Evolutionary conservation across 345 rosid genomes (phyloP).

Genomic region (Stellera chamaejasme): DNA sequence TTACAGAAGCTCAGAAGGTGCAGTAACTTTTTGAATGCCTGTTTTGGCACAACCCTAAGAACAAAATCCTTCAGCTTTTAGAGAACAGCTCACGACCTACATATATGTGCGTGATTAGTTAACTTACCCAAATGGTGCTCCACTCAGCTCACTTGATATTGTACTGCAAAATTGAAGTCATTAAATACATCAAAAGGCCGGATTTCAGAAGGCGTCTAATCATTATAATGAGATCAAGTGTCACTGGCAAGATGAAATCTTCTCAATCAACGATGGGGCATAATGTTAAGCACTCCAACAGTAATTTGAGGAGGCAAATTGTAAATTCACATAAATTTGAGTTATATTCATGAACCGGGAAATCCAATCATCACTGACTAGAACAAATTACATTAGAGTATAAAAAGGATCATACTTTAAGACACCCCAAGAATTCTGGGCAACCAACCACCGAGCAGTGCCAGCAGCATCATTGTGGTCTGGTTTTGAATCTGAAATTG

Average conservation of each 20-base stretch:
- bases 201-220: background rate
- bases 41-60: no score
- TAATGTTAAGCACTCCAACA: no score
- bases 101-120: background rate
- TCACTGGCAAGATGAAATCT: background rate
- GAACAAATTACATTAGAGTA: background rate
- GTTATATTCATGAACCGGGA: background rate
- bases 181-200: no score
- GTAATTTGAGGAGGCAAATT: background rate
- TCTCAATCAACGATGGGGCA: no score
- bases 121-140: slow-evolving; percentile 79
- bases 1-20: no score
- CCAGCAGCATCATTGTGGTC: slow-evolving; percentile 45
- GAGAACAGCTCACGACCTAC: background rate
- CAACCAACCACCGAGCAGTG: slow-evolving; percentile 84
- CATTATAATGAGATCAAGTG: slow-evolving; percentile 9
- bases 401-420: slow-evolving; percentile 38
- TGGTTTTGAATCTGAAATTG: slow-evolving; percentile 38
- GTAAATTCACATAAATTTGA: background rate
- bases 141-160: slow-evolving; percentile 54
- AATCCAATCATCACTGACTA: slow-evolving; percentile 3
- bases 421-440: slow-evolving; percentile 78
- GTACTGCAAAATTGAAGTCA: slow-evolving; percentile 49
- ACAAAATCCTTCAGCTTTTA: no score
- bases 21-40: no score